Percentiles rank a stretch among this genome's conserved stretches.
phyloP scores from a whole-genome alignment of 352 stramenopile species.

The Phytophthora chlamydospora region DNA sequence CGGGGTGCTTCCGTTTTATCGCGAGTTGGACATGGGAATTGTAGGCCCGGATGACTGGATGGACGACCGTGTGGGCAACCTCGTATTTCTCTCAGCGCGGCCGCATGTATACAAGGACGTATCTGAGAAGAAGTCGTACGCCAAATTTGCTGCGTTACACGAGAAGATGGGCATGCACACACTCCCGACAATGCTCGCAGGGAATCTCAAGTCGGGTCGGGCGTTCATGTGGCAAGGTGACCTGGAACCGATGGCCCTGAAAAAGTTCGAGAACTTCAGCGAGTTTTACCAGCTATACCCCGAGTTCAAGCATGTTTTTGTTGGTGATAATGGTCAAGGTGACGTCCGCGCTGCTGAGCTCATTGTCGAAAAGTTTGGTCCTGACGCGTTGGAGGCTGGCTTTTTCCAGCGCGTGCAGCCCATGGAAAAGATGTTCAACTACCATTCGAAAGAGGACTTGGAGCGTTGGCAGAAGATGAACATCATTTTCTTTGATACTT shows the following conservation, averaged over 20 bases:
- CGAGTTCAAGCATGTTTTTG: constrained; percentile 98
- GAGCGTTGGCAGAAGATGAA: constrained; percentile 86
- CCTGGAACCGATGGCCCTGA: constrained; percentile 95
- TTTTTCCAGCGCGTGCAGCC: constrained; percentile 93
- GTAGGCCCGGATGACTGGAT: constrained; percentile 90
- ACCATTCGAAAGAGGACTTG: constrained; percentile 70
- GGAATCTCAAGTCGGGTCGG: constrained; percentile 93
- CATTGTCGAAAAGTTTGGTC: constrained; percentile 81
- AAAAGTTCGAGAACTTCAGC: constrained; percentile 96
- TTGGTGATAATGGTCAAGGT: constrained; percentile 97
- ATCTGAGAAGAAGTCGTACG: constrained; percentile 97
- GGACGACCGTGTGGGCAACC: constrained; percentile 92
- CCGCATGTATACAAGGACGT: constrained; percentile 99
- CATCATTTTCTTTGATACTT: constrained; percentile 93
- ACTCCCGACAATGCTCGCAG: constrained; percentile 94
- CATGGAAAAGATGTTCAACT: constrained; percentile 86
- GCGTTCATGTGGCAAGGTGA: constrained; percentile 96
- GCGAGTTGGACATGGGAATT: constrained; percentile 96
- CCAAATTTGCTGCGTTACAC: constrained; percentile 95
- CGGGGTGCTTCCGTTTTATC: constrained; percentile 97
- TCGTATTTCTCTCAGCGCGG: constrained; percentile 97
- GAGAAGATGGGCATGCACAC: constrained; percentile 95
- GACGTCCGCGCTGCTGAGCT: constrained; percentile 92
- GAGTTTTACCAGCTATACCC: constrained; percentile 98
- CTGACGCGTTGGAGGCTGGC: constrained; percentile 66